Base-by-base conservation (phyloP, 306 rosid genomes). In the Fragaria vesca region DNA sequence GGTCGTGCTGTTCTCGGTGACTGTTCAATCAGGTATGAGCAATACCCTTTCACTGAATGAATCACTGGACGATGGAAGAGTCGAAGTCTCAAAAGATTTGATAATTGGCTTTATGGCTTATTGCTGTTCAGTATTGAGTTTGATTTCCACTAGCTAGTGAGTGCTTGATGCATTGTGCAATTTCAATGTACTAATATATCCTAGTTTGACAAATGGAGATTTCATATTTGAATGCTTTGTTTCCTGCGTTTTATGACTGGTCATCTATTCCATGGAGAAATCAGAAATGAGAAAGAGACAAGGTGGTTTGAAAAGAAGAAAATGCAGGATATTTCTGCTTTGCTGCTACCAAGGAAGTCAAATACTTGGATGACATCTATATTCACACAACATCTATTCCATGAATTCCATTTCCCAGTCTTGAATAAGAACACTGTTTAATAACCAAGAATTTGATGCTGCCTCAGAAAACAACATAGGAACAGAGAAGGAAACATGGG, bases 11-110 rank as follows among this genome's bases (percentile, higher is more conserved):
- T 83, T 82, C 89, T 88, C 51, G 81, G 36, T 83, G 95, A 88
- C 78, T 89, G 95, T 78, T 30, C 81, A 16, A 79, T 89, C 65
- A 85, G 95, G 91, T 89, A 91, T 21, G 95, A 93, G 82, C 95
- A 89, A 76, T 91, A 89, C 88, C 92, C 97, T 21, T 89, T 93
- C 83, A 84, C 86, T 21, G 82, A 91, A 71, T 87, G 80, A 62
- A 4, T 12, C 57, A 45, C 69, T 58, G 17, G 46, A 30, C 26
- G 48, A 26, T 34, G 20, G 4, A 32, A 45, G n/a, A 16, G 28
- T 72, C 68, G 5, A 50, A 12, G 20, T 69, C 71, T 52, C 54
- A n/a, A 42, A 30, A 34, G 40, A 73, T 28, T 18, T 45, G 63
- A 20, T 32, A 3, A 32, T 32, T 32, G 36, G 36, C 36, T 32